phyloP scores from a whole-genome alignment of 108 stramenopile genomes.

The Nitzschia putrida region DNA sequence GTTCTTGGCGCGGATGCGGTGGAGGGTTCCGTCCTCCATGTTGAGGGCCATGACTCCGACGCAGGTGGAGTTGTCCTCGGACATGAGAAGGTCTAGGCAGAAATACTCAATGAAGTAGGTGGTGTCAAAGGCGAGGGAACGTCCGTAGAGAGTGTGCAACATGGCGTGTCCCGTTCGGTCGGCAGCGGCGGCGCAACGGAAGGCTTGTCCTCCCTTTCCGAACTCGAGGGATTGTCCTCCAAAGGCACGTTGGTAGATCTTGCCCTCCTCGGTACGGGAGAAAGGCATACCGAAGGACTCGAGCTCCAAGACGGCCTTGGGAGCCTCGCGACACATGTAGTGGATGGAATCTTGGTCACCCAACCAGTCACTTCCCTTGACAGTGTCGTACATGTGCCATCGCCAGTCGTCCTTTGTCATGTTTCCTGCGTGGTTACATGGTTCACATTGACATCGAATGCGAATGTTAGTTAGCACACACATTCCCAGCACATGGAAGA shows the following conservation, averaged over 20 bases:
- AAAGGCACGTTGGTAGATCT: conserved; percentile 99
- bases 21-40: conserved; percentile 99
- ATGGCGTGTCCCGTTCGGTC: conserved; percentile 99
- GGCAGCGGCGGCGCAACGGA: conserved; percentile 96
- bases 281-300: conserved; percentile 96
- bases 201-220: conserved; percentile 98
- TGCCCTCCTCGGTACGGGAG: conserved; percentile 95
- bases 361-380: conserved; percentile 98
- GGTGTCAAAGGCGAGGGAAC: conserved; percentile 97
- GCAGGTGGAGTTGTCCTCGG: conserved; percentile 80
- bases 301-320: conserved; percentile 94
- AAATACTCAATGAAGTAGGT: conserved; percentile 99
- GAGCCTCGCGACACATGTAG: conserved; percentile 99
- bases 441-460: background rate
- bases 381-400: conserved; percentile 99
- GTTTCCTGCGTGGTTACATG: conserved; percentile 45
- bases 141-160: conserved; percentile 99
- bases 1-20: conserved; percentile 95
- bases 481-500: background rate
- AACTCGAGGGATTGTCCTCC: conserved; percentile 96
- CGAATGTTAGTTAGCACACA: background rate
- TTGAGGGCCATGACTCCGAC: conserved; percentile 95
- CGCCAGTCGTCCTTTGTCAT: conserved; percentile 96
- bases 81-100: conserved; percentile 96
- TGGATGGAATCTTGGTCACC: conserved; percentile 99